Percentiles rank a stretch among this genome's conserved stretches.
These are phyloP conservation scores for Starmerella cellae DNA, from an alignment of 805 yeast species.

Conservation along the genomic window DNA sequence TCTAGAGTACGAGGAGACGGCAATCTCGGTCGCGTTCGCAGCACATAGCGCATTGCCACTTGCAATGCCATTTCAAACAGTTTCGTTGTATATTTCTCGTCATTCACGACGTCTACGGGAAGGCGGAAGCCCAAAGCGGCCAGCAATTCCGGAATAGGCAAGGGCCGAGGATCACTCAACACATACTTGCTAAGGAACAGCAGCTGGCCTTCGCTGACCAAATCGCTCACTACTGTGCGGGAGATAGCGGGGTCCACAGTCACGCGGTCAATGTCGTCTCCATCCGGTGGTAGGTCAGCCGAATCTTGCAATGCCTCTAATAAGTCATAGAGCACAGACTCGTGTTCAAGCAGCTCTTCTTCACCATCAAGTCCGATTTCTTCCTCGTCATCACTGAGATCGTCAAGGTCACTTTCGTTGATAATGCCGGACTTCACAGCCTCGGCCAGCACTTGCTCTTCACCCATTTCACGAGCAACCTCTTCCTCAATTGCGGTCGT, in stretches of 20 bases:
- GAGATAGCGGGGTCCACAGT: slow-evolving; percentile 31
- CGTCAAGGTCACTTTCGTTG: neutral
- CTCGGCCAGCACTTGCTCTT: neutral
- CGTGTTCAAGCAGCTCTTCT: slow-evolving; percentile 7
- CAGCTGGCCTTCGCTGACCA: slow-evolving; percentile 48
- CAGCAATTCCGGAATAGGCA: slow-evolving; percentile 44
- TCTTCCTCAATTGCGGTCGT: neutral
- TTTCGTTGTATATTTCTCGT: slow-evolving; percentile 9
- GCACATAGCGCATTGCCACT: slow-evolving; percentile 17
- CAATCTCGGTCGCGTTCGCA: slow-evolving; percentile 17
- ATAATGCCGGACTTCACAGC: neutral
- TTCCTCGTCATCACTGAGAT: slow-evolving; percentile 18
- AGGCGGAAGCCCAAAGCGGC: slow-evolving; percentile 50
- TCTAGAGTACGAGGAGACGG: slow-evolving; percentile 35
- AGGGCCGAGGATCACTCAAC: slow-evolving; percentile 31
- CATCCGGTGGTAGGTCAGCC: slow-evolving; percentile 13
- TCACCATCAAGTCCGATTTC: slow-evolving; percentile 18
- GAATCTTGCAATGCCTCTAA: slow-evolving; percentile 21
- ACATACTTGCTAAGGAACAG: slow-evolving; percentile 48
- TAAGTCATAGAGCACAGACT: slow-evolving; percentile 11
- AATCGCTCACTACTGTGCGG: slow-evolving; percentile 36
- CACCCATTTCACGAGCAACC: neutral
- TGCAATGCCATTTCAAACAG: slow-evolving; percentile 21
- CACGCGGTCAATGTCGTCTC: slow-evolving; percentile 15
- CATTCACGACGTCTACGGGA: slow-evolving; percentile 17